Conservation (phyloP, 163 green algal species). For the Chlorella variabilis region DNA sequence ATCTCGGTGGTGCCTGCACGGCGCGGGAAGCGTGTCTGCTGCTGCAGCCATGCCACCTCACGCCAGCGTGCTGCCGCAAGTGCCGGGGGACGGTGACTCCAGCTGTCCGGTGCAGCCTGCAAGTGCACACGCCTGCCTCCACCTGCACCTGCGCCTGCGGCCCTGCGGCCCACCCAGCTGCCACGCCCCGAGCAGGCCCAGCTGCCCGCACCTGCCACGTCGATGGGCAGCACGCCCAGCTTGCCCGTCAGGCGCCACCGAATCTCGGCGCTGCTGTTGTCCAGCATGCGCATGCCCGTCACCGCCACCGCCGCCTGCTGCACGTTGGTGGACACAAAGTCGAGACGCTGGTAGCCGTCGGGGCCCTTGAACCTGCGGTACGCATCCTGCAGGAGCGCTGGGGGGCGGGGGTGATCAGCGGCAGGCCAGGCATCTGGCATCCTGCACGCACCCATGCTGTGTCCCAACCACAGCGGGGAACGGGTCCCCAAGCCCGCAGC, state of each 20-base stretch:
- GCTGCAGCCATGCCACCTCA: background rate
- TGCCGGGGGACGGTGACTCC: no score
- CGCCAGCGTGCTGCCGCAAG: no score
- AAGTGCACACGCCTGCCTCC: no score
- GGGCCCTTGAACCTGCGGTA: slow-evolving; percentile 64
- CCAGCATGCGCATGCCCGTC: slow-evolving; percentile 63
- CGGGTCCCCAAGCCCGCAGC: no score
- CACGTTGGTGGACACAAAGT: slow-evolving; percentile 49
- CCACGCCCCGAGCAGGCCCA: no score
- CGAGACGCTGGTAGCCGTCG: slow-evolving; percentile 47
- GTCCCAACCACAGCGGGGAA: no score
- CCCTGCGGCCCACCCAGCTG: background rate
- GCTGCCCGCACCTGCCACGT: slow-evolving; percentile 22
- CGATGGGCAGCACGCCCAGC: slow-evolving; percentile 51
- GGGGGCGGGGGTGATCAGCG: no score
- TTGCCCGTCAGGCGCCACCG: slow-evolving; percentile 63
- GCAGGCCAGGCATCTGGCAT: no score
- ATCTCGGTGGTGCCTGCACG: slow-evolving; percentile 58
- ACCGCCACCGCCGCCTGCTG: slow-evolving; percentile 48
- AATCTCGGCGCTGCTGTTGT: slow-evolving; percentile 66
- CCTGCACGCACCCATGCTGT: no score
- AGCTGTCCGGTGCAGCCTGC: no score
- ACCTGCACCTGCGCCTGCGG: background rate
- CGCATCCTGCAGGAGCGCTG: slow-evolving; percentile 58
- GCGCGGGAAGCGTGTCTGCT: background rate